These are phyloP conservation scores for Ceratocystis smalleyi DNA, from an alignment of 2,329 filamentous ascomycete species.

Conservation along the genomic window DNA sequence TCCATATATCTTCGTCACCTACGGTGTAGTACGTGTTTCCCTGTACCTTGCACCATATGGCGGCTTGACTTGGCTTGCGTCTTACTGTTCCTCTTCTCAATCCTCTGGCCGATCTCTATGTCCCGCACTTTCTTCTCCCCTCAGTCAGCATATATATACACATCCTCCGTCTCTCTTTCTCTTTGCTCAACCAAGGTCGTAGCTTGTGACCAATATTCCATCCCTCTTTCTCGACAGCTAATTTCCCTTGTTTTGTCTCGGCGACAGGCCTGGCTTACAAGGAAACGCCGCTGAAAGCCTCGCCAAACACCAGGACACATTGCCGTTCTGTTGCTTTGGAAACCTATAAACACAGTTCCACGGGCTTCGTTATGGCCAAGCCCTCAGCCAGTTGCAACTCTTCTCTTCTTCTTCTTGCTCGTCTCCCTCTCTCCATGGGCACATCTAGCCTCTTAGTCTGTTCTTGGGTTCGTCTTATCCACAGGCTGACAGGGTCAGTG, in stretches of 20 bases:
- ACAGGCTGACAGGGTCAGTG: background rate
- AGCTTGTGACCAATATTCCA: background rate
- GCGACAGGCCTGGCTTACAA: background rate
- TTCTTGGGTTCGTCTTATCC: constrained; percentile 3
- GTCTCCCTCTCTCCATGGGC: background rate
- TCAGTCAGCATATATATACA: too few relatives aligned
- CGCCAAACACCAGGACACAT: background rate
- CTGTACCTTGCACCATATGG: background rate
- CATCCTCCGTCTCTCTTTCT: background rate
- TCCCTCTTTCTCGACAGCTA: background rate
- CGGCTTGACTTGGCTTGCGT: too few relatives aligned
- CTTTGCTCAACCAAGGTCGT: background rate
- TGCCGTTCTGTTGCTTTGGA: background rate
- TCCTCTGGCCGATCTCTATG: too few relatives aligned
- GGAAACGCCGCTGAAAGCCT: background rate
- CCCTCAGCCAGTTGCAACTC: background rate
- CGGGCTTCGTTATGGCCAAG: background rate
- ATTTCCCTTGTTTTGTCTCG: background rate
- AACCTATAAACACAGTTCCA: background rate
- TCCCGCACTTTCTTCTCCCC: too few relatives aligned
- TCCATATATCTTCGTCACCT: background rate
- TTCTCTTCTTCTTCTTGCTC: background rate
- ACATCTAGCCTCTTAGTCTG: background rate
- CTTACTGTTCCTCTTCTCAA: too few relatives aligned
- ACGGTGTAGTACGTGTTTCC: background rate